phyloP scores from a whole-genome alignment of 441 rosid species.

The Adansonia grandidieri region DNA sequence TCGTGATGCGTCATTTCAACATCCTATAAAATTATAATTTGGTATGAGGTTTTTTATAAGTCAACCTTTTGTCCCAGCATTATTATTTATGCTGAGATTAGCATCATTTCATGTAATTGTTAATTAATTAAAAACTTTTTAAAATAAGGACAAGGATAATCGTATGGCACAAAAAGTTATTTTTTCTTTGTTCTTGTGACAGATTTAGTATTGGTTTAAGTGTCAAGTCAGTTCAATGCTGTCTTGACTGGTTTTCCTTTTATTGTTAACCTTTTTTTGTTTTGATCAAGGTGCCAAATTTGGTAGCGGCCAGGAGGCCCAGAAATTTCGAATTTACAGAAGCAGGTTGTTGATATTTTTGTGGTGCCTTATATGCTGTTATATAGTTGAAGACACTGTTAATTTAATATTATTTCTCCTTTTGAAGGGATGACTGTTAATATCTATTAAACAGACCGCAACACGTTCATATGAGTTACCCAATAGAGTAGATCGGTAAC shows the following conservation, averaged over 20 bases:
- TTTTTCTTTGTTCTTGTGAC: constrained; percentile 12
- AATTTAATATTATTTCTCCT: not conserved
- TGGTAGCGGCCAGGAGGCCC: constrained; percentile 87
- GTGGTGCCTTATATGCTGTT: not conserved
- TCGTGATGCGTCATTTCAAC: constrained; percentile 85
- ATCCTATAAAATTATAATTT: constrained; percentile 94
- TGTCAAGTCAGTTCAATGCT: not conserved
- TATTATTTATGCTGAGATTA: not conserved
- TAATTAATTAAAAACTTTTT: not conserved
- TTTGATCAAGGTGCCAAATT: constrained; percentile 73
- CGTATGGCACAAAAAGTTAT: not conserved
- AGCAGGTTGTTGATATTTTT: constrained; percentile 53
- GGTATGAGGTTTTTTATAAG: constrained; percentile 48
- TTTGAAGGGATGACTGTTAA: not conserved
- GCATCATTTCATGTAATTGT: not conserved
- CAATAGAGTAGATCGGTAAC: constrained; percentile 41
- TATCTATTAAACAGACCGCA: constrained; percentile 65
- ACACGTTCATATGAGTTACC: constrained; percentile 50
- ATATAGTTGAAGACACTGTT: not conserved
- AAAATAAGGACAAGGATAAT: constrained; percentile 2
- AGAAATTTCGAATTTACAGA: constrained; percentile 77
- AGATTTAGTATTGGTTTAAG: constrained; percentile 14
- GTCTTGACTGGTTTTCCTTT: constrained; percentile 23
- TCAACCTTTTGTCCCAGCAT: not conserved
- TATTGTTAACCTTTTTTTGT: constrained; percentile 25